A percentile compares a stretch with the other conserved stretches of the same genome.
These are phyloP conservation scores for Salvia miltiorrhiza DNA, from an alignment of 257 asterid genomes.

Conservation along the genomic window DNA sequence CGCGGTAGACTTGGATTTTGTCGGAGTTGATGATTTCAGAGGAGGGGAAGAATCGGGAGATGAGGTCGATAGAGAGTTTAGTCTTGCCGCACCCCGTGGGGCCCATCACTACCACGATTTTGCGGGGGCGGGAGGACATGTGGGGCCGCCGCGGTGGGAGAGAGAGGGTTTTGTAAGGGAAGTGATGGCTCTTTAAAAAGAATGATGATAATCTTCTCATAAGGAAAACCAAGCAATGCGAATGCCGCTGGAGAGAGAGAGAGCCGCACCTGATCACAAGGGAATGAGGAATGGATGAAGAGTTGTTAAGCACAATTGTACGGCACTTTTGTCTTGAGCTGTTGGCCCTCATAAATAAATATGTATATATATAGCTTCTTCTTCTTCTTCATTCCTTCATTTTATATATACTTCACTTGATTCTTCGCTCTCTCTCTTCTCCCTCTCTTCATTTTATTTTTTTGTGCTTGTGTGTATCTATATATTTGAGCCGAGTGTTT, in stretches of 20 bases:
- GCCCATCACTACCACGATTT: constrained; percentile 69
- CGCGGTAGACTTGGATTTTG: constrained; percentile 71
- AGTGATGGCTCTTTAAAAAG: constrained; percentile 16
- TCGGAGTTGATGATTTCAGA: constrained; percentile 87
- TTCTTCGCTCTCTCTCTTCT: not conserved
- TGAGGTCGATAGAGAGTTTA: constrained; percentile 73
- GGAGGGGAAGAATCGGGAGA: constrained; percentile 48
- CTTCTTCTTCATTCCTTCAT: not conserved
- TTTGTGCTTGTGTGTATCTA: no score
- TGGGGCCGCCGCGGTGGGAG: constrained; percentile 15
- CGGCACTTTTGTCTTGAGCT: constrained; percentile 15
- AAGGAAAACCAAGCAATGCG: constrained; percentile 3
- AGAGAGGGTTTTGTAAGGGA: constrained; percentile 1
- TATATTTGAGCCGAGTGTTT: no score
- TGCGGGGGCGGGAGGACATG: constrained; percentile 36
- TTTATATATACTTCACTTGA: not conserved
- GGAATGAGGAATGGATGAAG: constrained; percentile 24
- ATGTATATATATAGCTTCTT: not conserved
- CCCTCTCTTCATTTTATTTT: no score
- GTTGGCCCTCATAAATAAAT: not conserved
- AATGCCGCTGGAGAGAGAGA: not conserved
- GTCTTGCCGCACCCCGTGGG: constrained; percentile 94
- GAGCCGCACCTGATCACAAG: constrained; percentile 19
- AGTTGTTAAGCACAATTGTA: constrained; percentile 17
- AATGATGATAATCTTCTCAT: constrained; percentile 25